Percentiles rank a stretch among this genome's conserved stretches.
Evolutionary conservation across 345 rosid species (phyloP).

Genomic region (Odontarrhena argentea): DNA sequence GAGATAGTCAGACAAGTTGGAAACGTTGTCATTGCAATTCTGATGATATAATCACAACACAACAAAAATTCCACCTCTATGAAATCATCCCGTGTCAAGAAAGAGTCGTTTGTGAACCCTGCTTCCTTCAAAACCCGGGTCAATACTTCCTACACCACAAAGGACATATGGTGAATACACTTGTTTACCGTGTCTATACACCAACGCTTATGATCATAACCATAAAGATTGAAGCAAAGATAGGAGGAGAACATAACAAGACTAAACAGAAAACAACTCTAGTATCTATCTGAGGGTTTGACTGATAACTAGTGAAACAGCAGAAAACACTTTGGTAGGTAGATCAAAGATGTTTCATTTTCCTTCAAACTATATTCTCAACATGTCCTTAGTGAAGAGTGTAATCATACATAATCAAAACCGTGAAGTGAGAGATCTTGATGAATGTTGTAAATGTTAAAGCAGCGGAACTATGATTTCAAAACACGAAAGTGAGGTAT

Average conservation of each 20-base stretch:
- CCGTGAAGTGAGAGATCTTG: not conserved
- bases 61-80: constrained; percentile 50
- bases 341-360: too few relatives aligned
- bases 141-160: constrained; percentile 66
- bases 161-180: not conserved
- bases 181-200: constrained; percentile 4
- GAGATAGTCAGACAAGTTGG: not conserved
- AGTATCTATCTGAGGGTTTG: not conserved
- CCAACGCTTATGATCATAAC: constrained; percentile 5
- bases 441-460: not conserved
- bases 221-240: constrained; percentile 10
- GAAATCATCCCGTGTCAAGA: constrained; percentile 61
- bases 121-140: constrained; percentile 74
- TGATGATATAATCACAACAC: not conserved
- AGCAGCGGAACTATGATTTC: not conserved
- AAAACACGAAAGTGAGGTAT: not conserved
- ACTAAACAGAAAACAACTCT: not conserved
- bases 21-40: constrained; percentile 1
- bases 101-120: constrained; percentile 65
- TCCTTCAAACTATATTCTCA: too few relatives aligned
- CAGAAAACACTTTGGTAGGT: too few relatives aligned
- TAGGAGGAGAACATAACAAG: not conserved
- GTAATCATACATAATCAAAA: not conserved
- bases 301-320: not conserved
- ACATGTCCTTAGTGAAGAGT: not conserved